Evolutionary conservation across 2,329 filamentous ascomycete species (phyloP), one percentile per base, ranked within the genome.

Genomic region (Cadophora malorum): DNA sequence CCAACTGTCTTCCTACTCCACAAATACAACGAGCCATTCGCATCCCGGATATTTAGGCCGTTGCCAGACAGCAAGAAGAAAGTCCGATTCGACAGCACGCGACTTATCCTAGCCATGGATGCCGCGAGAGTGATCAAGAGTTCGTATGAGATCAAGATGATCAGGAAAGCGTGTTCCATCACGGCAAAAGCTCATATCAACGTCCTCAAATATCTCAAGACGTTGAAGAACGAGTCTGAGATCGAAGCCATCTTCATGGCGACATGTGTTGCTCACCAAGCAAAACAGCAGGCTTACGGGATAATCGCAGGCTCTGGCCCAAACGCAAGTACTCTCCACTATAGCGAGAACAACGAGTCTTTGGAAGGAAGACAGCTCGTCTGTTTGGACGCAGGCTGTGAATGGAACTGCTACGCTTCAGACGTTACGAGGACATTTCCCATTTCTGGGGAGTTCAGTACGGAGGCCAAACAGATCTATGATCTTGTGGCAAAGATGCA

Each of bases 341-440:
- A 99, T 79, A 86, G 87, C 53, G 87, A 86, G 64, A 98, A 99
- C 77, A 85, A 96, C 75, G 86, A 91, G 74, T 80, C 88, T 0
- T 85, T 98, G 21, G 81, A 81, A 2, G 88, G 90, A 31, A 86
- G 90, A 67, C 88, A 94, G 75, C 84, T 94, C 35, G 82, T 98
- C 38, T 89, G 96, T 23, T 83, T 99, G 4, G 95, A 99, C 77
- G 94, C 95, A 1, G 94, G 93, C 2, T 91, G 90, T 72, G 95
- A 98, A 79, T 97, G 89, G 80, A 81, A 89, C 60, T 90, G 91
- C 73, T 98, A 99, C 78, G 93, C 93, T 35, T 92, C 91, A 67
- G 95, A 98, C 79, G 89, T 98, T 33, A 98, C 96, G 0, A 88
- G 95, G 47, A 96, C 94, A 0, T 88, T 97, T 72, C 95, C 95